phyloP scores from a whole-genome alignment of 306 rosid species.

The Psophocarpus tetragonolobus region DNA sequence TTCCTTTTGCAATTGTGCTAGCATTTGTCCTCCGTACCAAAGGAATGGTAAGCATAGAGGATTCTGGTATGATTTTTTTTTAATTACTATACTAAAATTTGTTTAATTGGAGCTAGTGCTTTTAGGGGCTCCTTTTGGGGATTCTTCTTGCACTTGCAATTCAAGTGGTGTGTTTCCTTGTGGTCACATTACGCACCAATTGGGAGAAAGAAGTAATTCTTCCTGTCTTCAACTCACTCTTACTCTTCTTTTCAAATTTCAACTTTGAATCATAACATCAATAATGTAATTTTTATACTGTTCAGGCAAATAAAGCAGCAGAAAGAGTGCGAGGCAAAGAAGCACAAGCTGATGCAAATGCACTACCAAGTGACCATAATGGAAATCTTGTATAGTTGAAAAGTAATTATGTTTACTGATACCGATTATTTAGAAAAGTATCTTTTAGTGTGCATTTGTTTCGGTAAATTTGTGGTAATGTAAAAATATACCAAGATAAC shows the following conservation, averaged over 20 bases:
- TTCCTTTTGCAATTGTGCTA: neutral
- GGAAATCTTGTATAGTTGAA: neutral
- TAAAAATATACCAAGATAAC: too few species aligned
- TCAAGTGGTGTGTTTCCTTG: slow-evolving; percentile 40
- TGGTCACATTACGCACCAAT: slow-evolving; percentile 35
- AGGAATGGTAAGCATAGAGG: neutral
- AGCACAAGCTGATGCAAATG: neutral
- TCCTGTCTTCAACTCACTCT: neutral
- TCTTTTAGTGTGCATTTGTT: neutral
- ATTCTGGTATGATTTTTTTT: neutral
- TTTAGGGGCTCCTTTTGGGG: slow-evolving; percentile 49
- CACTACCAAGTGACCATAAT: neutral
- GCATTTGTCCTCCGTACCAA: neutral
- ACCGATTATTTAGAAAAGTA: neutral
- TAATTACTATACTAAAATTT: neutral
- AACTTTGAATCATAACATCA: neutral
- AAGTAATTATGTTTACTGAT: neutral
- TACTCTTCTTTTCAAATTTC: neutral
- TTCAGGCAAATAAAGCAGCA: neutral
- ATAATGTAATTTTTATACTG: neutral
- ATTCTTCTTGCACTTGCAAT: slow-evolving; percentile 36
- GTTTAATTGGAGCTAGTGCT: too few species aligned
- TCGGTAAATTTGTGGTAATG: too few species aligned
- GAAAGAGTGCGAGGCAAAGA: neutral
- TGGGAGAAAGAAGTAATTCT: slow-evolving; percentile 50